Conservation (phyloP, 2,329 filamentous ascomycete species). For the Aspergillus phoenicis region DNA sequence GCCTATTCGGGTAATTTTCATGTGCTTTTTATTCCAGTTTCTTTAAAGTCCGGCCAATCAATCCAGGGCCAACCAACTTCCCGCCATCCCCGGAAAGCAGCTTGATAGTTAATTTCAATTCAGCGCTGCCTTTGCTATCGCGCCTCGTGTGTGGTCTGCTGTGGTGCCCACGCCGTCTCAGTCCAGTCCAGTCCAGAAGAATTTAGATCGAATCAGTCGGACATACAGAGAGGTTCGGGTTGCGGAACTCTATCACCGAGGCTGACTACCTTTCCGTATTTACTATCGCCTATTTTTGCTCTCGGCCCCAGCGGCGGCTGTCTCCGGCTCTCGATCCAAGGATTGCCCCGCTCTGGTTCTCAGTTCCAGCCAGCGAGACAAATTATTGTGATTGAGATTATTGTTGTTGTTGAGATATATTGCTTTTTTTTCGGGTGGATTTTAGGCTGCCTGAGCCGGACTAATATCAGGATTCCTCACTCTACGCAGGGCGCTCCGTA, state of each 20-base stretch:
- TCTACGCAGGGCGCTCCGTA: conserved; percentile 1
- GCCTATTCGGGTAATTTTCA: conserved; percentile 4
- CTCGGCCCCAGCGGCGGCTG: conserved; percentile 14
- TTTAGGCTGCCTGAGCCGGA: not conserved
- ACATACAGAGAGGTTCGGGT: not conserved
- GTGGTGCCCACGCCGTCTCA: not conserved
- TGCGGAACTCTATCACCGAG: not conserved
- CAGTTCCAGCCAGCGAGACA: not conserved
- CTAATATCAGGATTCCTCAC: not conserved
- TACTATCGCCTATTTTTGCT: not conserved
- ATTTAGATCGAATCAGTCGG: not conserved
- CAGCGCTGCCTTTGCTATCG: not conserved
- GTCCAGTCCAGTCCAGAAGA: not conserved
- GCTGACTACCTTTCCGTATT: not conserved
- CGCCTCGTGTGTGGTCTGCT: not conserved
- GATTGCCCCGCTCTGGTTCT: conserved; percentile 18
- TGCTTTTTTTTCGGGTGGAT: not conserved
- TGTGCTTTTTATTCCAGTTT: not conserved
- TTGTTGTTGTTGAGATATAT: not conserved
- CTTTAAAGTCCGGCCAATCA: not conserved
- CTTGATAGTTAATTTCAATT: not conserved
- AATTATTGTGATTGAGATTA: not conserved
- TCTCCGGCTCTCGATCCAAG: conserved; percentile 14
- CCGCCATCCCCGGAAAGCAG: not conserved
- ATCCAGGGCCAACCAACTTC: not conserved